Percentiles rank a stretch among this genome's conserved stretches.
Conservation (phyloP, 192 early-diverging fungal species). For the Phycomyces blakesleeanus region DNA sequence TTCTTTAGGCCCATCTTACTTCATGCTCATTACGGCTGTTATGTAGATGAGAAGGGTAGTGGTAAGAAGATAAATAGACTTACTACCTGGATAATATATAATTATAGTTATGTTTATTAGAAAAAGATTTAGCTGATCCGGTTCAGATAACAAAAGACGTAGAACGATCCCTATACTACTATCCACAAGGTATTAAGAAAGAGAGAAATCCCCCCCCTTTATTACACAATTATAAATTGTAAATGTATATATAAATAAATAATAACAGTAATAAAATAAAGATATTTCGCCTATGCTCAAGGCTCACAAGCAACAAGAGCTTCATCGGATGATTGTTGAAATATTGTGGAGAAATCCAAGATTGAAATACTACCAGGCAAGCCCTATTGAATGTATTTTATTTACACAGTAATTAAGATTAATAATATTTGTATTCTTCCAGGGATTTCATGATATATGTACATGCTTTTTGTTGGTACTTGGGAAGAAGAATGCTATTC, state of each 20-base stretch:
- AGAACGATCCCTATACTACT: constrained; percentile 38
- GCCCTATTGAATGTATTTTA: neutral
- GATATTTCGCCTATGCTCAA: constrained; percentile 34
- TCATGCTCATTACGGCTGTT: constrained; percentile 34
- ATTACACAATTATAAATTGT: neutral
- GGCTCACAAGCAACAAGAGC: constrained; percentile 45
- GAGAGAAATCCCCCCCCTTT: neutral
- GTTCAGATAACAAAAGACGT: constrained; percentile 38
- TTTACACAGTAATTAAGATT: constrained; percentile 33
- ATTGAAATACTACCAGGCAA: constrained; percentile 66
- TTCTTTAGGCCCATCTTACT: constrained; percentile 37
- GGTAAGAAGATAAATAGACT: constrained; percentile 21
- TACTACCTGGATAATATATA: no score
- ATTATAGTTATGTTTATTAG: constrained; percentile 10
- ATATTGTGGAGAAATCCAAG: constrained; percentile 55
- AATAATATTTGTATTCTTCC: neutral
- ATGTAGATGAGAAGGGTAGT: constrained; percentile 35
- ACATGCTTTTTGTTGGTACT: constrained; percentile 51
- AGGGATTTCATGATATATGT: constrained; percentile 45
- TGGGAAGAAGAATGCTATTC: constrained; percentile 47
- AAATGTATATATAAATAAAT: neutral
- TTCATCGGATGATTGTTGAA: constrained; percentile 41
- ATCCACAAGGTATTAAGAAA: constrained; percentile 29
- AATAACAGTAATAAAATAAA: neutral
- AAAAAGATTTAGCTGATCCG: constrained; percentile 31